These are phyloP conservation scores for Fusarium marasasianum DNA, from an alignment of 2,329 filamentous ascomycete species.

Conservation along the genomic window DNA sequence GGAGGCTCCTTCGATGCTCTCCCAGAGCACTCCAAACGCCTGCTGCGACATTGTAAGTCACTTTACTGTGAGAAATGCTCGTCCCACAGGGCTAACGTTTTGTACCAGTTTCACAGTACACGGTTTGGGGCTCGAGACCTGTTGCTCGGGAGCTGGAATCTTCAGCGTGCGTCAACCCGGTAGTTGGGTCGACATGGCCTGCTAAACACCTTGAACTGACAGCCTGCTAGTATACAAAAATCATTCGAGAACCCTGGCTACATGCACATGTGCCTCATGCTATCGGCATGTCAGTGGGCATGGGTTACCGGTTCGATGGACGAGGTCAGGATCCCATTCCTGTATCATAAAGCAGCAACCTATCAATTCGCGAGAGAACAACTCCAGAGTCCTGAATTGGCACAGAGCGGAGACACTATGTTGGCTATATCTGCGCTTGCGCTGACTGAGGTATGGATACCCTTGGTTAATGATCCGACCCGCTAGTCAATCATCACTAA, in stretches of 20 bases:
- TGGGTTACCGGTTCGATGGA: constrained; percentile 58
- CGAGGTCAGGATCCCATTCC: constrained; percentile 55
- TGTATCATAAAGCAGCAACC: constrained; percentile 58
- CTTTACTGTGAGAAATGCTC: background rate
- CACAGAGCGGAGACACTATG: constrained; percentile 54
- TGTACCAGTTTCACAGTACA: constrained; percentile 52
- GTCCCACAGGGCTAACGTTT: constrained; percentile 18
- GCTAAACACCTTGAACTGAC: constrained; percentile 21
- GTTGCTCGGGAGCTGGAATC: constrained; percentile 49
- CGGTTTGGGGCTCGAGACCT: constrained; percentile 53
- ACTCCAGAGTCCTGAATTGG: constrained; percentile 50
- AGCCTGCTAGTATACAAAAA: constrained; percentile 50
- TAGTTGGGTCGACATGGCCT: background rate
- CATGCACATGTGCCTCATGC: constrained; percentile 56
- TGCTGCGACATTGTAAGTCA: constrained; percentile 44
- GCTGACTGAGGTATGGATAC: constrained; percentile 52
- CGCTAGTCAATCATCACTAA: constrained; percentile 9
- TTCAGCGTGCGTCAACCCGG: constrained; percentile 40
- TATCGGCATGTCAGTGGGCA: constrained; percentile 57
- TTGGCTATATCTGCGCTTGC: constrained; percentile 56
- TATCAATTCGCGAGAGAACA: constrained; percentile 58
- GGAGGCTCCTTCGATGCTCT: constrained; percentile 46
- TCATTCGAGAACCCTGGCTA: constrained; percentile 56
- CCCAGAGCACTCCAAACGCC: constrained; percentile 44
- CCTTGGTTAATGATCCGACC: background rate